These are phyloP conservation scores for Pseudogymnoascus sp. DNA, from an alignment of 2,329 filamentous ascomycete genomes.

Conservation along the genomic window DNA sequence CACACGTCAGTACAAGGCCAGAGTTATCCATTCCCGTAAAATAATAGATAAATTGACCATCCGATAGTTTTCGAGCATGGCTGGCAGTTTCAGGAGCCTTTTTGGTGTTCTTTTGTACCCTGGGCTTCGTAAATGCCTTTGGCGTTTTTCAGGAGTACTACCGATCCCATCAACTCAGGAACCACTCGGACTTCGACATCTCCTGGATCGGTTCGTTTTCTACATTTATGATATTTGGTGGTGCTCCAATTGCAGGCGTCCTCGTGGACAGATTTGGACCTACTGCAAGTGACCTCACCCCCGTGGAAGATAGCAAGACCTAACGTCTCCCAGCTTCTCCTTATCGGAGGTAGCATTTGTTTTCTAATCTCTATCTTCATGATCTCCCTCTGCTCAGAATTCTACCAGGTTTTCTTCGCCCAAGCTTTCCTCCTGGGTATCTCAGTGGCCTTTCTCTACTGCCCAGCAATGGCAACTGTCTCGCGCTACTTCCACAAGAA, in stretches of 20 bases:
- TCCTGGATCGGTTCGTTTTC: conserved; percentile 30
- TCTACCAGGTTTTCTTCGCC: conserved; percentile 28
- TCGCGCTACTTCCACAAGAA: conserved; percentile 15
- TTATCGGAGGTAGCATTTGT: background rate
- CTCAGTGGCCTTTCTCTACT: conserved; percentile 20
- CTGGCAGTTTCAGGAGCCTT: conserved; percentile 15
- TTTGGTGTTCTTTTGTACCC: conserved; percentile 23
- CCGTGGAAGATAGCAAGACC: background rate
- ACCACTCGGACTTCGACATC: conserved; percentile 24
- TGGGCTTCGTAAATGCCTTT: conserved; percentile 29
- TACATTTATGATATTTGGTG: conserved; percentile 20
- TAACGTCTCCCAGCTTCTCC: background rate
- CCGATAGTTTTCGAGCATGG: conserved; percentile 8
- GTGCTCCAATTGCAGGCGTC: conserved; percentile 21
- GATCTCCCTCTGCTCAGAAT: conserved; percentile 24
- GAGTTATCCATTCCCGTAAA: background rate
- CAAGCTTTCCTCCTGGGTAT: conserved; percentile 21
- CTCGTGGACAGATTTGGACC: conserved; percentile 28
- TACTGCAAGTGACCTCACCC: conserved; percentile 11
- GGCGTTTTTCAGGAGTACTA: conserved; percentile 30
- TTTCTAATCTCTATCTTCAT: conserved; percentile 24
- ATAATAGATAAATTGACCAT: background rate
- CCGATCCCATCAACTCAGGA: conserved; percentile 13
- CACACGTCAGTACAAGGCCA: background rate
- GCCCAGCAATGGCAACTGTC: conserved; percentile 18